Percentiles rank a stretch among this genome's conserved stretches.
Evolutionary conservation across 768 basidiomycete species (phyloP).

Genomic region (Galerina sulciceps): DNA sequence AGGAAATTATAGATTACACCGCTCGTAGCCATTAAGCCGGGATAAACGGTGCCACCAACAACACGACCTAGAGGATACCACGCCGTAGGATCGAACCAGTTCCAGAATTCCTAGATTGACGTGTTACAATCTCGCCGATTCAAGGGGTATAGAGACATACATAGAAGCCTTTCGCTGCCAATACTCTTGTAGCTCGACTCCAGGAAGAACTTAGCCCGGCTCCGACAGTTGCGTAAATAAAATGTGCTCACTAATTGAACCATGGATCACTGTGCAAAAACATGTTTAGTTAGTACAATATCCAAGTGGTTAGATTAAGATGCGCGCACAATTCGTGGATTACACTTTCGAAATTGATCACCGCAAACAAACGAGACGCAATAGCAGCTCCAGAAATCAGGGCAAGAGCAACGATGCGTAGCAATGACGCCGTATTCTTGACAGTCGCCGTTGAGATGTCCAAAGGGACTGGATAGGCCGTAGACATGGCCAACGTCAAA

Average conservation of each 20-base stretch:
- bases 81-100: slow-evolving; percentile 99
- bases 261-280: slow-evolving; percentile 79
- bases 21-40: slow-evolving; percentile 97
- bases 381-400: slow-evolving; percentile 95
- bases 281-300: slow-evolving; percentile 9
- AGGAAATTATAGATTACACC: slow-evolving; percentile 96
- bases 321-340: slow-evolving; percentile 95
- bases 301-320: neutral
- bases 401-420: slow-evolving; percentile 87
- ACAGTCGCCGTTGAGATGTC: slow-evolving; percentile 74
- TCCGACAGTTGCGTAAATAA: slow-evolving; percentile 12
- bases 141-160: slow-evolving; percentile 47
- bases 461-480: slow-evolving; percentile 75
- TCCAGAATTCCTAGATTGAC: slow-evolving; percentile 91
- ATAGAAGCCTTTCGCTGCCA: slow-evolving; percentile 95
- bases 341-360: slow-evolving; percentile 97
- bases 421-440: slow-evolving; percentile 85
- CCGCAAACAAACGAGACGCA: slow-evolving; percentile 95
- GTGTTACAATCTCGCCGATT: neutral
- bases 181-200: slow-evolving; percentile 91
- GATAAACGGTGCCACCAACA: slow-evolving; percentile 98
- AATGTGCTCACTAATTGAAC: slow-evolving; percentile 92
- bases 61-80: slow-evolving; percentile 99
- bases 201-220: slow-evolving; percentile 20
- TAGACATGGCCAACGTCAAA: slow-evolving; percentile 58